Conservation (phyloP, 1,284 basidiomycete species). For the Pholiota adiposa region DNA sequence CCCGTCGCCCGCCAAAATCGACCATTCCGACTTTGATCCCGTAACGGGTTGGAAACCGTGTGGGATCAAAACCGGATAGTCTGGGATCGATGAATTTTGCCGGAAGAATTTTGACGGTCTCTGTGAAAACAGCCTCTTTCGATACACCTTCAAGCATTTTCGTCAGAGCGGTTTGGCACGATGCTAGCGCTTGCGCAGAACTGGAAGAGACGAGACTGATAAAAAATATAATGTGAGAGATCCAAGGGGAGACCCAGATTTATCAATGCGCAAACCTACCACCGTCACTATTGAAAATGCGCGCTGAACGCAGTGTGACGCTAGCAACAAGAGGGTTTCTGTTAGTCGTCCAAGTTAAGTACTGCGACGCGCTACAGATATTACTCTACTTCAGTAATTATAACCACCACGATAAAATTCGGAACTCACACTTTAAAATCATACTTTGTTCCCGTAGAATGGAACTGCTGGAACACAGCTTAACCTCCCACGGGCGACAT, state of each 20-base stretch:
- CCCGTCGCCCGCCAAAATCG: no score
- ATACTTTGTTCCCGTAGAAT: slow-evolving; percentile 26
- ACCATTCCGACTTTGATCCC: no score
- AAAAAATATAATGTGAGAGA: not conserved
- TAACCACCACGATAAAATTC: not conserved
- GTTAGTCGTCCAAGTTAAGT: slow-evolving; percentile 36
- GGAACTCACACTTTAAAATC: slow-evolving; percentile 34
- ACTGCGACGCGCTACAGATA: slow-evolving; percentile 31
- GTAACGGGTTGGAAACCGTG: no score
- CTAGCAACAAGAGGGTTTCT: slow-evolving; percentile 37
- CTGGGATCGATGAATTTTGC: slow-evolving; percentile 14
- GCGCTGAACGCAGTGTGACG: slow-evolving; percentile 31
- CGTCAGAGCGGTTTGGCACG: slow-evolving; percentile 20
- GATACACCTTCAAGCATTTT: slow-evolving; percentile 31
- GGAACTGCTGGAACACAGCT: slow-evolving; percentile 22
- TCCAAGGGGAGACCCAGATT: no score
- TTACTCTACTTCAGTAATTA: no score
- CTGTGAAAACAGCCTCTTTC: slow-evolving; percentile 19
- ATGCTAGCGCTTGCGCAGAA: not conserved
- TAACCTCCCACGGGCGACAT: slow-evolving; percentile 17
- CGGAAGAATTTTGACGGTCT: slow-evolving; percentile 21
- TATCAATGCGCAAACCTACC: slow-evolving; percentile 16
- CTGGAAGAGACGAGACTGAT: slow-evolving; percentile 9
- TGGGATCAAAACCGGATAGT: no score
- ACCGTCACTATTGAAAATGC: slow-evolving; percentile 36